Conservation (phyloP, 768 basidiomycete species). For the Scleroderma bovista region DNA sequence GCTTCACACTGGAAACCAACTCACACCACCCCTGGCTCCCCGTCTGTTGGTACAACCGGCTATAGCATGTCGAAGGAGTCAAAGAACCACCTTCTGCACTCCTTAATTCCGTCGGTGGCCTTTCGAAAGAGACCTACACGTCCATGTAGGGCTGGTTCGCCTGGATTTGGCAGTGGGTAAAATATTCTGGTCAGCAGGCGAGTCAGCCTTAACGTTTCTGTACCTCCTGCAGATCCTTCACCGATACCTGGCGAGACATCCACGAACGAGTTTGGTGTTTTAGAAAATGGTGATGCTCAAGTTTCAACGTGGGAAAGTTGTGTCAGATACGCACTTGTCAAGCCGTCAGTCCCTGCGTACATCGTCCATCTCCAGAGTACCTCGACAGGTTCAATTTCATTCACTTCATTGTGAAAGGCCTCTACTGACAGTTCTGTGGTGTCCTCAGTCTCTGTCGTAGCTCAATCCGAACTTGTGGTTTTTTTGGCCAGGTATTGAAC, state of each 20-base stretch:
- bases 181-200: constrained; percentile 50
- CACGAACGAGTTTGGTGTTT: constrained; percentile 76
- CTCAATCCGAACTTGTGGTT: constrained; percentile 52
- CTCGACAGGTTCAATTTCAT: constrained; percentile 73
- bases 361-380: constrained; percentile 51
- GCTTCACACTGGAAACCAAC: constrained; percentile 64
- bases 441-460: constrained; percentile 53
- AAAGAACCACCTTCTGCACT: constrained; percentile 51
- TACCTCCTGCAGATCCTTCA: constrained; percentile 60
- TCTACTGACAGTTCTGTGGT: constrained; percentile 80
- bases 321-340: constrained; percentile 28
- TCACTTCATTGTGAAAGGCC: constrained; percentile 72
- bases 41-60: constrained; percentile 69
- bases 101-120: constrained; percentile 44
- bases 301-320: constrained; percentile 39
- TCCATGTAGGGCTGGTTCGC: constrained; percentile 72
- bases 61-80: constrained; percentile 48
- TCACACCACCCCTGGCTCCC: constrained; percentile 95
- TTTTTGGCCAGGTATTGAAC: constrained; percentile 94
- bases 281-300: constrained; percentile 56
- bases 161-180: constrained; percentile 54
- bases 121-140: constrained; percentile 78
- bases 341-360: constrained; percentile 54
- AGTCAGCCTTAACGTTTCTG: constrained; percentile 55
- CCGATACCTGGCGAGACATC: constrained; percentile 44